phyloP scores from a whole-genome alignment of 768 basidiomycete genomes.

The Candolleomyces eurysporus region DNA sequence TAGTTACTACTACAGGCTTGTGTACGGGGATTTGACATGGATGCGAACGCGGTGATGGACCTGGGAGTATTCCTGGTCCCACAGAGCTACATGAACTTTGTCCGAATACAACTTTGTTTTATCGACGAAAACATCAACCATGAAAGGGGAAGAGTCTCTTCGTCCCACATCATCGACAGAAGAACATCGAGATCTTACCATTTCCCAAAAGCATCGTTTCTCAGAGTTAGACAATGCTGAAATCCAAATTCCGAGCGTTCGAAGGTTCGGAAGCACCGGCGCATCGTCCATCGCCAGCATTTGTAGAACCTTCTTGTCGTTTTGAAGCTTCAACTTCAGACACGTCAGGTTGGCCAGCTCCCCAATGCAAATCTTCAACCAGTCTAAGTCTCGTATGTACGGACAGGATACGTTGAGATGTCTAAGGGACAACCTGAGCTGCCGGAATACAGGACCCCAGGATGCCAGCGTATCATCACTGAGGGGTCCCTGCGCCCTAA shows the following conservation, averaged over 20 bases:
- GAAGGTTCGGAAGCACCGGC: no score
- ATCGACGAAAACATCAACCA: not conserved
- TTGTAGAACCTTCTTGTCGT: not conserved
- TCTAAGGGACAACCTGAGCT: not conserved
- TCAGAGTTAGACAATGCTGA: no score
- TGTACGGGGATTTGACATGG: not conserved
- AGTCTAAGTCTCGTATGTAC: not conserved
- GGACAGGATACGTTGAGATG: not conserved
- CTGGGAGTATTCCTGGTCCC: not conserved
- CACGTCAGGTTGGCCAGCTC: not conserved
- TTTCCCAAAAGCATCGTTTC: no score
- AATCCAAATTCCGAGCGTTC: no score
- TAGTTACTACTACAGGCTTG: not conserved
- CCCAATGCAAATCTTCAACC: not conserved
- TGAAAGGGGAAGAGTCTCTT: not conserved
- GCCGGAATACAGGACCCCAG: not conserved
- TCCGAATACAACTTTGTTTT: not conserved
- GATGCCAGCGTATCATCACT: not conserved
- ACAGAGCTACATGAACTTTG: not conserved
- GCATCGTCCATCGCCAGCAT: no score
- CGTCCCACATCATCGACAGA: no score
- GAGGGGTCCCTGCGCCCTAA: not conserved
- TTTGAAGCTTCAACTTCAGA: not conserved
- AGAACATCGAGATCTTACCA: no score
- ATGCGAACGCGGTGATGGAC: not conserved